Evolutionary conservation across 257 asterid genomes (phyloP).

Genomic region (Sherardia arvensis): DNA sequence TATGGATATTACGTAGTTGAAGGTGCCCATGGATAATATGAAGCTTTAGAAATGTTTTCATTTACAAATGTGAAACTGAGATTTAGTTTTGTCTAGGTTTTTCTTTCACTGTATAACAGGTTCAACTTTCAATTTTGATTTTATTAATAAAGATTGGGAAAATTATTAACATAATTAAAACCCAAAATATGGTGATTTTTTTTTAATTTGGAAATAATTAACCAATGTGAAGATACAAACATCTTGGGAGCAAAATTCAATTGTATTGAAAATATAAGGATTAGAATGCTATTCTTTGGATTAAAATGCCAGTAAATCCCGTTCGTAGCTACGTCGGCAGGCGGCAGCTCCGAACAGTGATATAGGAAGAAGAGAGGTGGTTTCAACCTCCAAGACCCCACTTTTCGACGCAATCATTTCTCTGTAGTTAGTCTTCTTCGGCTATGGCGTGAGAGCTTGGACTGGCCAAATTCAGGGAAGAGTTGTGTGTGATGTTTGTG

Average conservation of each 20-base stretch:
- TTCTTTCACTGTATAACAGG: too few species aligned
- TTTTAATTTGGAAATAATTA: too few species aligned
- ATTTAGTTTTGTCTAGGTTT: too few species aligned
- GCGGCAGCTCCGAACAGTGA: constrained; percentile 6
- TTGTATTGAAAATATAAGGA: not conserved
- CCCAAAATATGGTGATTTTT: too few species aligned
- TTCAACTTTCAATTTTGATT: too few species aligned
- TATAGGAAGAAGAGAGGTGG: not conserved
- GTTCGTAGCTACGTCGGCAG: constrained; percentile 7
- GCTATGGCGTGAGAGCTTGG: constrained; percentile 49
- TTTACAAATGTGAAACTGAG: too few species aligned
- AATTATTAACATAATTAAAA: too few species aligned
- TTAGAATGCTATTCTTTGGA: not conserved
- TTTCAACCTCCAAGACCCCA: constrained; percentile 14
- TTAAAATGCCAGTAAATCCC: not conserved
- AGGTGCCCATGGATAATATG: too few species aligned
- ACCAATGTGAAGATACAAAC: too few species aligned
- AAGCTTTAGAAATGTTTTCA: too few species aligned
- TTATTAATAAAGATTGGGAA: too few species aligned
- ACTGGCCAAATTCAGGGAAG: constrained; percentile 81
- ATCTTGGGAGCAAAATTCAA: not conserved
- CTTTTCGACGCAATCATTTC: constrained; percentile 11
- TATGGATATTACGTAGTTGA: too few species aligned
- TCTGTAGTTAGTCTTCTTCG: constrained; percentile 9
- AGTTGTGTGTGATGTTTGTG: constrained; percentile 87